Conservation (phyloP, 2,329 filamentous ascomycete genomes). For the Sarocladium oryzae region DNA sequence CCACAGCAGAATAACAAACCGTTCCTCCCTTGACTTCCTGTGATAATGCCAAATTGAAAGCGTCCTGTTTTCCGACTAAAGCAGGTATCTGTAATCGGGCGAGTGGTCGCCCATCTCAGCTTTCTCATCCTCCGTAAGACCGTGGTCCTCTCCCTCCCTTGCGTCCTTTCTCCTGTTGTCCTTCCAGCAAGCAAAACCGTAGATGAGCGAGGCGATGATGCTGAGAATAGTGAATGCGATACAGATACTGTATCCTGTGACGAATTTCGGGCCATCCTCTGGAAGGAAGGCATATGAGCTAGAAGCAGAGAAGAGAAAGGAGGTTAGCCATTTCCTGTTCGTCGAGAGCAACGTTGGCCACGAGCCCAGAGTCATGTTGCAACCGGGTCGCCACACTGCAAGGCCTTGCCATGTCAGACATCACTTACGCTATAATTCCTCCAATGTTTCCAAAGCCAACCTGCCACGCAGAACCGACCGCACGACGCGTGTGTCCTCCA, state of each 20-base stretch:
- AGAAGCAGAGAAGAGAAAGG: background rate
- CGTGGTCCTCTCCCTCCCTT: conserved; percentile 30
- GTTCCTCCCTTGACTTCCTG: no score
- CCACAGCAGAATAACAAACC: no score
- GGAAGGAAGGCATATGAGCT: conserved; percentile 59
- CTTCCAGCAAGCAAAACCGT: conserved; percentile 49
- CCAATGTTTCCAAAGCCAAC: conserved; percentile 74
- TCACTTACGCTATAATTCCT: conserved; percentile 57
- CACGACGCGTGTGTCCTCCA: conserved; percentile 62
- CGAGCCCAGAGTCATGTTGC: no score
- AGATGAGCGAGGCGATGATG: conserved; percentile 52
- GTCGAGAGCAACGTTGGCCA: background rate
- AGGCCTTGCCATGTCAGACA: background rate
- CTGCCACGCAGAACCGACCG: conserved; percentile 70
- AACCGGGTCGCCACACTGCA: no score
- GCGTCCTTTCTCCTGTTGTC: conserved; percentile 57
- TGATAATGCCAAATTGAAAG: no score
- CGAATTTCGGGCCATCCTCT: conserved; percentile 62
- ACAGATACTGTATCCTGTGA: conserved; percentile 69
- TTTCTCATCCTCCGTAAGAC: conserved; percentile 57
- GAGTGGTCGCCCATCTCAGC: conserved; percentile 52
- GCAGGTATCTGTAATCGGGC: conserved; percentile 53
- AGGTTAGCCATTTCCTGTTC: background rate
- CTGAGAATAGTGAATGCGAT: conserved; percentile 67
- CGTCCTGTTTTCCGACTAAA: conserved; percentile 35